Evolutionary conservation across 2,329 filamentous ascomycete species (phyloP).

Genomic region (Aspergillus novofumigatus): DNA sequence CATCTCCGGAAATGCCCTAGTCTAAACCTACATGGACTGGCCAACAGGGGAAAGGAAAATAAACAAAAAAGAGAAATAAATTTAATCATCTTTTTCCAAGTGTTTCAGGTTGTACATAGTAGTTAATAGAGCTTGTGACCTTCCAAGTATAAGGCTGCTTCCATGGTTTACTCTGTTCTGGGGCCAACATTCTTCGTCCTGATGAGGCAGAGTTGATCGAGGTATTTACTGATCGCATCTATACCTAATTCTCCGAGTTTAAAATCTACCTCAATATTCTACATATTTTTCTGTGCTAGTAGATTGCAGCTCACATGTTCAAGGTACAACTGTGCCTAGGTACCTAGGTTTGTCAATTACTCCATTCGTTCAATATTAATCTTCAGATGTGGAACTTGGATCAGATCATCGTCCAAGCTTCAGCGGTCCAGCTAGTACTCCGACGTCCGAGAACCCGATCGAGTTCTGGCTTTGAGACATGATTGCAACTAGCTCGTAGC

Average conservation of each 20-base stretch:
- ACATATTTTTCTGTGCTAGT: neutral
- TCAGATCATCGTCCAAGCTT: neutral
- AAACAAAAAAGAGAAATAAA: too few species aligned
- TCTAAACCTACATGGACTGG: neutral
- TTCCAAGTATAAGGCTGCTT: neutral
- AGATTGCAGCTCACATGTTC: neutral
- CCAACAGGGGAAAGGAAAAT: neutral
- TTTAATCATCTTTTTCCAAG: neutral
- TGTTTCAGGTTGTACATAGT: neutral
- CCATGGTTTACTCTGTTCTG: neutral
- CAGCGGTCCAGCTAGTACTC: neutral
- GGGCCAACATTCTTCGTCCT: neutral
- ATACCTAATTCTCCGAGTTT: neutral
- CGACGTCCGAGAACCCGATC: neutral
- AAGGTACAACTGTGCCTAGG: neutral
- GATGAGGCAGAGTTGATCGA: neutral
- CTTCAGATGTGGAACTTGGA: neutral
- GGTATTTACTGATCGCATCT: neutral
- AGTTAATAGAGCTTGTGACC: neutral
- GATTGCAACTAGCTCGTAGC: neutral
- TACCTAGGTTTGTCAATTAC: neutral
- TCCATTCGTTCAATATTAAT: neutral
- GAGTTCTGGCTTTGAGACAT: neutral
- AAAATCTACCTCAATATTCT: neutral
- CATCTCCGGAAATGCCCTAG: slow-evolving; percentile 16